These are phyloP conservation scores for Podospora didyma DNA, from an alignment of 495 filamentous ascomycete genomes.

Conservation along the genomic window DNA sequence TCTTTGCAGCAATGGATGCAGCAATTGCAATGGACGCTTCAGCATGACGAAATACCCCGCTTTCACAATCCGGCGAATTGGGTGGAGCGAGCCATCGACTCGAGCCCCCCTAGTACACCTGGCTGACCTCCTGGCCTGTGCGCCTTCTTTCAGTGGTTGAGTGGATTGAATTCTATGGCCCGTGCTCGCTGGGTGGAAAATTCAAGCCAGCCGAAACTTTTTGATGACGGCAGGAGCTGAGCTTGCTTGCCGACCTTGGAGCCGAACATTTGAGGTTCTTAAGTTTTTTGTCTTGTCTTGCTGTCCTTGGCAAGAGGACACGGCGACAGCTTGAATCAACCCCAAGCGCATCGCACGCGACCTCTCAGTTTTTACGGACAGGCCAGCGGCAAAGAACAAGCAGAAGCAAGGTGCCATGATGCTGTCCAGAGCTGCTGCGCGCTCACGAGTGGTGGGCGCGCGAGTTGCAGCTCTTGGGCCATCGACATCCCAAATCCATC, in stretches of 20 bases:
- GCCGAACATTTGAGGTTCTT: not conserved
- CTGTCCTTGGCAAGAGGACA: not conserved
- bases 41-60: conserved; percentile 20
- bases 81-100: not conserved
- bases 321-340: not conserved
- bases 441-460: conserved; percentile 22
- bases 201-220: not conserved
- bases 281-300: not conserved
- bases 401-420: too few species aligned
- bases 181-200: not conserved
- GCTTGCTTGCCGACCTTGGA: not conserved
- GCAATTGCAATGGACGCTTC: not conserved
- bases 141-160: not conserved
- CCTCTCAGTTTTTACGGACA: too few species aligned
- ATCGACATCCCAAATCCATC: conserved; percentile 21
- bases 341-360: too few species aligned
- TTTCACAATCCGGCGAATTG: not conserved
- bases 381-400: too few species aligned
- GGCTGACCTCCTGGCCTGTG: not conserved
- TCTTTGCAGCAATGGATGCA: too few species aligned
- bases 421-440: conserved; percentile 39
- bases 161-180: not conserved
- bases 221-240: not conserved
- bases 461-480: conserved; percentile 22
- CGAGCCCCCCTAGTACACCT: not conserved